Percentiles rank a stretch among this genome's conserved stretches.
Evolutionary conservation across 2,329 filamentous ascomycete species (phyloP).

Genomic region (Coniochaeta sp.): DNA sequence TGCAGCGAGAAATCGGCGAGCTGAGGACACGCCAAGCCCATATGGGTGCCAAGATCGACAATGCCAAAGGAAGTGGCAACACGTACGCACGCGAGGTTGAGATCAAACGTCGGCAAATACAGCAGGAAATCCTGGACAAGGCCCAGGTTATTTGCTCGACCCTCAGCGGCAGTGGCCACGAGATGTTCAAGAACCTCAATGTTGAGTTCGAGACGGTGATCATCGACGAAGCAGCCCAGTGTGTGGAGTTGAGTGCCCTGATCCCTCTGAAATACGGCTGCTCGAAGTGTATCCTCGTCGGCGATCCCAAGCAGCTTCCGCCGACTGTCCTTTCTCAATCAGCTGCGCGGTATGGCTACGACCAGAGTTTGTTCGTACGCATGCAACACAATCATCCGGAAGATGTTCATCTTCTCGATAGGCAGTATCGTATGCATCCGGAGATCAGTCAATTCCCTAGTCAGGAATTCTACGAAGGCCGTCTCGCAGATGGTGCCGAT

Average conservation of each 20-base stretch:
- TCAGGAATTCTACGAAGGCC: conserved; percentile 83
- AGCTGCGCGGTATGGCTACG: conserved; percentile 86
- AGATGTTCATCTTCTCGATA: conserved; percentile 90
- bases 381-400: conserved; percentile 91
- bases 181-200: conserved; percentile 90
- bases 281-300: conserved; percentile 92
- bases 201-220: conserved; percentile 98
- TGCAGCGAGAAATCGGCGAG: conserved; percentile 72
- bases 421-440: conserved; percentile 98
- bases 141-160: conserved; percentile 94
- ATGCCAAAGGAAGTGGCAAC: conserved; percentile 78
- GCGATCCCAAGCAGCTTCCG: conserved; percentile 94
- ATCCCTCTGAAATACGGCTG: conserved; percentile 98
- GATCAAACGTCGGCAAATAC: conserved; percentile 72
- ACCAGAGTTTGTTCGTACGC: conserved; percentile 95
- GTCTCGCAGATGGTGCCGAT: conserved; percentile 73
- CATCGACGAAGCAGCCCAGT: conserved; percentile 97
- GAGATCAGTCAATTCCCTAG: conserved; percentile 92
- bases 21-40: conserved; percentile 67
- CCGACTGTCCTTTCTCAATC: conserved; percentile 94
- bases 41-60: conserved; percentile 79
- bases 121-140: conserved; percentile 84
- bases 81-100: conserved; percentile 77
- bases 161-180: conserved; percentile 89
- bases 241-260: conserved; percentile 90